phyloP scores from a whole-genome alignment of 2,329 filamentous ascomycete genomes.

The Cadophora gregata region DNA sequence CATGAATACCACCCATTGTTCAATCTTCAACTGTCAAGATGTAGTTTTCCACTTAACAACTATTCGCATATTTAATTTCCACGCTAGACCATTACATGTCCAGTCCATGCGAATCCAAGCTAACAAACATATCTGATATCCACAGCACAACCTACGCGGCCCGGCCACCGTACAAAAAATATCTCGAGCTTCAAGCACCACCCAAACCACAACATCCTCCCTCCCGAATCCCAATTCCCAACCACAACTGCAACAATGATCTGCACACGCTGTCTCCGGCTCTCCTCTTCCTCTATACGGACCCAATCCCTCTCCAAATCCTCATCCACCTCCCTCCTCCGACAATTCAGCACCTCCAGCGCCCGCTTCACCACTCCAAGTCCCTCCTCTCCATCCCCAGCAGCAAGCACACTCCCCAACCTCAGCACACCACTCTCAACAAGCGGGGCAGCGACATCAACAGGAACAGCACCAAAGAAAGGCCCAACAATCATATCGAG shows the following conservation, averaged over 20 bases:
- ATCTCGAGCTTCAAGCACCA: slow-evolving; percentile 37
- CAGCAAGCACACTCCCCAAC: slow-evolving; percentile 38
- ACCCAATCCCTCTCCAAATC: neutral
- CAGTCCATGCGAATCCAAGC: neutral
- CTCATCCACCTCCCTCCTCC: slow-evolving; percentile 22
- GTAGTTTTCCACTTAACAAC: too few species aligned
- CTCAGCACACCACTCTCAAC: slow-evolving; percentile 42
- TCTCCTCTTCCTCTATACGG: slow-evolving; percentile 42
- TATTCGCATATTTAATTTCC: too few species aligned
- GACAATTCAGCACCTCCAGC: slow-evolving; percentile 26
- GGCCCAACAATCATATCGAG: slow-evolving; percentile 27
- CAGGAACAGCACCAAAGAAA: neutral
- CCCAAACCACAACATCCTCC: slow-evolving; percentile 35
- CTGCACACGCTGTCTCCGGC: slow-evolving; percentile 55
- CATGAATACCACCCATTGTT: too few species aligned
- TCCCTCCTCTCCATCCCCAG: slow-evolving; percentile 31
- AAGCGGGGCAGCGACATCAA: slow-evolving; percentile 25
- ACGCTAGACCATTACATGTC: neutral
- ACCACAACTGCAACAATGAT: slow-evolving; percentile 42
- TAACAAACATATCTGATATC: slow-evolving; percentile 34
- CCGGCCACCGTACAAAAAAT: slow-evolving; percentile 39
- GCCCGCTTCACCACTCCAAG: slow-evolving; percentile 28
- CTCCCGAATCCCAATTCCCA: neutral
- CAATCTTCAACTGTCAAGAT: too few species aligned
- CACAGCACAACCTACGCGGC: slow-evolving; percentile 21